Evolutionary conservation across 2,329 filamentous ascomycete genomes (phyloP).

Genomic region (Aspergillus latus): DNA sequence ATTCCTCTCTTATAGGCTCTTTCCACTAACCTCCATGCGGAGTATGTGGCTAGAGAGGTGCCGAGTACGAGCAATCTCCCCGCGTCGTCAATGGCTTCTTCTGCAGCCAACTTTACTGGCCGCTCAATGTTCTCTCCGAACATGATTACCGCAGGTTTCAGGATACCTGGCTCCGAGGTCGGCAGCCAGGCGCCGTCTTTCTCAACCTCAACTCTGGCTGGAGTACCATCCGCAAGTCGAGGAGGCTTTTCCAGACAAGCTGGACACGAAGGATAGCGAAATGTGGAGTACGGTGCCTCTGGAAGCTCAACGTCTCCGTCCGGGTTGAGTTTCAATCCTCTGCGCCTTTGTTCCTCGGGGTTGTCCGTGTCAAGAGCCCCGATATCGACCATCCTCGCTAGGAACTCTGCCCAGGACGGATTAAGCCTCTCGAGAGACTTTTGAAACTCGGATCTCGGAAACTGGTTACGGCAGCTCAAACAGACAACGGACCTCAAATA

Average conservation of each 20-base stretch:
- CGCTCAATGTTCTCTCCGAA: constrained; percentile 84
- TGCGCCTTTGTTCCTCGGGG: constrained; percentile 64
- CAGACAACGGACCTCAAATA: constrained; percentile 82
- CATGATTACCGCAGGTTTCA: constrained; percentile 95
- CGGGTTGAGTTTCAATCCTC: constrained; percentile 80
- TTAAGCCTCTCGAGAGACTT: constrained; percentile 73
- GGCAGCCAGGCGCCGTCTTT: constrained; percentile 74
- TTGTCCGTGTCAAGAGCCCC: constrained; percentile 79
- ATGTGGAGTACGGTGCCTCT: constrained; percentile 81
- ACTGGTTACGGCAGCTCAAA: constrained; percentile 71
- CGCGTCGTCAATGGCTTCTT: constrained; percentile 75
- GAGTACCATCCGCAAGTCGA: constrained; percentile 54
- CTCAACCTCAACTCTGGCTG: constrained; percentile 67
- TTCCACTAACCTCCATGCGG: constrained; percentile 86
- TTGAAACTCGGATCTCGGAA: constrained; percentile 74
- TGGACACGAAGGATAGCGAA: constrained; percentile 88
- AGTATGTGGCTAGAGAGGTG: constrained; percentile 91
- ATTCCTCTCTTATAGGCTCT: constrained; percentile 77
- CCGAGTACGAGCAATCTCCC: constrained; percentile 76
- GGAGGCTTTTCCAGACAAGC: constrained; percentile 69
- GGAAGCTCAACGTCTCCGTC: constrained; percentile 94
- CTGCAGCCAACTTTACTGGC: constrained; percentile 70
- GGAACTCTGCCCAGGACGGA: constrained; percentile 77
- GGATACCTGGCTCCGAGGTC: constrained; percentile 68
- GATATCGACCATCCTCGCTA: constrained; percentile 67